These are phyloP conservation scores for Noccaea bulbosa DNA, from an alignment of 345 rosid genomes.

Conservation along the genomic window DNA sequence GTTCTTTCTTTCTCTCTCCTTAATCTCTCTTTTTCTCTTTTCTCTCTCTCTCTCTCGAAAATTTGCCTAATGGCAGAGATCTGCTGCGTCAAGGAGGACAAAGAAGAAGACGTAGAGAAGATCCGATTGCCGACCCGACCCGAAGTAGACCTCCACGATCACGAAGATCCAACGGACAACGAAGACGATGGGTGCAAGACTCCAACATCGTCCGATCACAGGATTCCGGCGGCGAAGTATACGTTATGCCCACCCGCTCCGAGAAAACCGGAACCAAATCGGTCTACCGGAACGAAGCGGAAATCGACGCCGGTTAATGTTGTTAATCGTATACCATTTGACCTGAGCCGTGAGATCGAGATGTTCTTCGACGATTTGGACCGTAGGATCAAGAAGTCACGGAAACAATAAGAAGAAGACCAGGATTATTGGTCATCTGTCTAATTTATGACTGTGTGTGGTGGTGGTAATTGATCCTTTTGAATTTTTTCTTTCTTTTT, in stretches of 20 bases:
- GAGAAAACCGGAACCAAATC: conserved; percentile 42
- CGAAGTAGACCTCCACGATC: conserved; percentile 18
- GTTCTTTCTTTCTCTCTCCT: conserved; percentile 14
- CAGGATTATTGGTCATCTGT: conserved; percentile 8
- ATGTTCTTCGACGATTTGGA: conserved; percentile 50
- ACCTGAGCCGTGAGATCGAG: conserved; percentile 55
- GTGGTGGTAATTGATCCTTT: conserved; percentile 40
- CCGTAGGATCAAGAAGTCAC: conserved; percentile 63
- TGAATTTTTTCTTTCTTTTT: not conserved
- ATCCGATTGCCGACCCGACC: conserved; percentile 42
- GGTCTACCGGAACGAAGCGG: conserved; percentile 44
- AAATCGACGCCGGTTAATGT: conserved; percentile 35
- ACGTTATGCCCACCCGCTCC: conserved; percentile 64
- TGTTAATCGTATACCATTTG: conserved; percentile 42
- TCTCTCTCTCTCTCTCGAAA: conserved; percentile 24
- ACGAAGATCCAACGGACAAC: conserved; percentile 32
- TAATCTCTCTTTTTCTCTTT: not conserved
- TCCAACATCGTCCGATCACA: conserved; percentile 57
- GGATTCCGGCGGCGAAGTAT: conserved; percentile 48
- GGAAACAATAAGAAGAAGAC: conserved; percentile 43
- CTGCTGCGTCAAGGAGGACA: conserved; percentile 38
- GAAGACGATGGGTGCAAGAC: conserved; percentile 63
- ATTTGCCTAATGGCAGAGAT: conserved; percentile 40
- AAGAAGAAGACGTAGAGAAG: conserved; percentile 46
- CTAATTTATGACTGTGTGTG: conserved; percentile 35